These are phyloP conservation scores for Circinella minor DNA, from an alignment of 371 early-diverging fungal genomes.

Conservation along the genomic window DNA sequence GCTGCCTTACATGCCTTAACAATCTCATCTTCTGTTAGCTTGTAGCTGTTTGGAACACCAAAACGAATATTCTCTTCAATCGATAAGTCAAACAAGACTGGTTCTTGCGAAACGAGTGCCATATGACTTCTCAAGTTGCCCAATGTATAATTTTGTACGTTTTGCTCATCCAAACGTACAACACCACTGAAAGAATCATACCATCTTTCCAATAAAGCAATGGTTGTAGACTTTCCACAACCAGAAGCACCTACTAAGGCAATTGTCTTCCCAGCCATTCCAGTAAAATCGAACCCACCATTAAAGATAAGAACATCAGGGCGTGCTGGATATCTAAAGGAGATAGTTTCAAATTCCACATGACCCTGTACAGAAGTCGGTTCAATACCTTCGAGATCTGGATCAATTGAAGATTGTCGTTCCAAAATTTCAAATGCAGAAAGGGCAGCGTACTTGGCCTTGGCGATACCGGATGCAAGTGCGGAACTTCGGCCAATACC, in stretches of 20 bases:
- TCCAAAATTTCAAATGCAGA: constrained; percentile 69
- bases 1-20: constrained; percentile 63
- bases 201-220: constrained; percentile 83
- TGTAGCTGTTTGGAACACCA: constrained; percentile 50
- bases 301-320: constrained; percentile 71
- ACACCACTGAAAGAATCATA: constrained; percentile 78
- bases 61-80: constrained; percentile 81
- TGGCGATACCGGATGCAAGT: constrained; percentile 57
- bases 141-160: constrained; percentile 66
- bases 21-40: constrained; percentile 58
- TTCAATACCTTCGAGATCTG: constrained; percentile 42
- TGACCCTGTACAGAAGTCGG: constrained; percentile 25
- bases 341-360: constrained; percentile 50
- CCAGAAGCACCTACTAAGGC: constrained; percentile 56
- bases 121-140: constrained; percentile 69
- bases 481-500: constrained; percentile 58
- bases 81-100: constrained; percentile 77
- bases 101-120: constrained; percentile 88
- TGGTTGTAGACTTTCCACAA: constrained; percentile 80
- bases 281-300: constrained; percentile 63
- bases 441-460: constrained; percentile 79
- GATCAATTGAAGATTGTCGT: constrained; percentile 66
- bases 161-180: constrained; percentile 65
- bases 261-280: constrained; percentile 68
- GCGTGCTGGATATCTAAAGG: constrained; percentile 81